Percentiles rank a stretch among this genome's conserved stretches.
Conservation (phyloP, 2,329 filamentous ascomycete genomes). For the Fusarium subglutinans region DNA sequence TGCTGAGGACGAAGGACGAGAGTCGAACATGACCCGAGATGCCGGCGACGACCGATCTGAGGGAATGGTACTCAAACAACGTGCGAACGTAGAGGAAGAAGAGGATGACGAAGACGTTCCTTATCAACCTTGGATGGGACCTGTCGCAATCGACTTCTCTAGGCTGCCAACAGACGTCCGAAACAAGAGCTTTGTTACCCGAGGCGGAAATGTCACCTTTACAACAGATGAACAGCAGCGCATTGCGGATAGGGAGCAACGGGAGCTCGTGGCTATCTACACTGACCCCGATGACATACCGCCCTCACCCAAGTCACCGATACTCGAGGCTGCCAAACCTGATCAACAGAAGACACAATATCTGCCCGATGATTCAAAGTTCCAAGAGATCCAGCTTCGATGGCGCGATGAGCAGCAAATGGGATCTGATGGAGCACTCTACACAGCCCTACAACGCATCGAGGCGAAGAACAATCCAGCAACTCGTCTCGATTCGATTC, state of each 20-base stretch:
- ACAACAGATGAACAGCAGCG: constrained; percentile 64
- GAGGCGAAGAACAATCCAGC: constrained; percentile 50
- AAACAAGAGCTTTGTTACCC: constrained; percentile 61
- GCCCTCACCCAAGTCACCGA: constrained; percentile 64
- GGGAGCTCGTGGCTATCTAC: constrained; percentile 70
- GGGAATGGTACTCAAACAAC: constrained; percentile 72
- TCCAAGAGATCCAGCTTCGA: constrained; percentile 60
- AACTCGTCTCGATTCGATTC: constrained; percentile 52
- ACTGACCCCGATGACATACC: constrained; percentile 64
- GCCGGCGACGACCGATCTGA: constrained; percentile 78
- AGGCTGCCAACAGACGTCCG: constrained; percentile 56
- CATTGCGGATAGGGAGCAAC: constrained; percentile 66
- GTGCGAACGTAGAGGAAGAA: constrained; percentile 58
- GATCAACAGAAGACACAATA: constrained; percentile 44
- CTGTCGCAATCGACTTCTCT: constrained; percentile 58
- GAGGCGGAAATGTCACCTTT: constrained; percentile 62
- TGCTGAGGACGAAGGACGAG: constrained; percentile 74
- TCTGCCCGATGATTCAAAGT: constrained; percentile 53
- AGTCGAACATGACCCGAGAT: constrained; percentile 74
- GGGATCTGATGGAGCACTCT: constrained; percentile 54
- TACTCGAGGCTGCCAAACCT: constrained; percentile 45
- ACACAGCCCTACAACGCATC: constrained; percentile 56
- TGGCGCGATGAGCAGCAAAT: constrained; percentile 58
- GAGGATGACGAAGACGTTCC: constrained; percentile 68
- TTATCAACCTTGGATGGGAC: constrained; percentile 63